Base-by-base conservation (phyloP, 257 asterid genomes). In the Apocynum venetum region DNA sequence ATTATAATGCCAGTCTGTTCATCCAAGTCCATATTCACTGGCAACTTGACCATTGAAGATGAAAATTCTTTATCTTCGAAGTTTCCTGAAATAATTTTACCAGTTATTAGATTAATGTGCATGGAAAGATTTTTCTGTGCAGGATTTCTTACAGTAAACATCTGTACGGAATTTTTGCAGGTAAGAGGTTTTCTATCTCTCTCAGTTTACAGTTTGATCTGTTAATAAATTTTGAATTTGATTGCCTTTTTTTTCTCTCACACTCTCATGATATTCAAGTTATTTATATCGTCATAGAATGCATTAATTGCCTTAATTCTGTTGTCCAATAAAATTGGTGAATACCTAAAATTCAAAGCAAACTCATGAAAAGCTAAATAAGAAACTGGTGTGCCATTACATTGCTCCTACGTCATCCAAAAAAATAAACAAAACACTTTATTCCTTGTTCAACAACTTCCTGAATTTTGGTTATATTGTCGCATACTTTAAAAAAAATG, bases 111-210 rank as follows among this genome's bases (percentile, higher is more conserved):
- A 79, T 89, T 78, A 76, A 80, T 96, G 87, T 85, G 88, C 83
- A 76, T 91, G 12, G 86, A 87, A 83, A 90, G 93, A 82, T 91
- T 93, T 84, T 91, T 91, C 84, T 63, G 79, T 72, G 82, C 89
- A 20, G 93, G 95, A 79, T 93, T 84, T 81, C 95, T 91, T 85
- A 85, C 92, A 73, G 15, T 87, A 85, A 95, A 88, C 80, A 86
- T 89, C 77, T 93, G 97, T 84, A 82, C 67, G 79, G 99, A 93
- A 81, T 84, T 96, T 77, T 80, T 96, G 81, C 90, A 93, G 97
- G 98, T 94, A 84, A 46, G 48, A 41, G 35, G 59, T 35, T 72
- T 35, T 72, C 13, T 69, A 8, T 36, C 65, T 15, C 25, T 52
- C 8, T 36, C 53, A 14, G 7, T 13, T 72, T 48, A 17, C 49